Conservation (phyloP, 169 alveolate species). For the Theileria orientalis region DNA sequence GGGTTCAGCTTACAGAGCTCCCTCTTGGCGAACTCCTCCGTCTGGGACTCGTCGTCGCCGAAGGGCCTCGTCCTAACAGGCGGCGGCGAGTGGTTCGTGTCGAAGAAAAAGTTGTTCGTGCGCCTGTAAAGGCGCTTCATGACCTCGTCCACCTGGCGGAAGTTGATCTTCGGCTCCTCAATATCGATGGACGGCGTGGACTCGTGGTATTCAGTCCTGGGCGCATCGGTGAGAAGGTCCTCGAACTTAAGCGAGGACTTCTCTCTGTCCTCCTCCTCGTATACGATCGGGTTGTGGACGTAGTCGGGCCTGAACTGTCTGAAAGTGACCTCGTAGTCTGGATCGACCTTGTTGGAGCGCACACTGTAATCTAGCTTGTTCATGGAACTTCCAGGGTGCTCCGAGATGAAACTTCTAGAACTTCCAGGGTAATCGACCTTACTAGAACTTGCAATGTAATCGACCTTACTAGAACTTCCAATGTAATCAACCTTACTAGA, state of each 20-base stretch:
- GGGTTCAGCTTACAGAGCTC: background rate
- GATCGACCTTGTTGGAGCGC: too few relatives aligned
- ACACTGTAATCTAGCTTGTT: too few relatives aligned
- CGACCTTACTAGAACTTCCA: too few relatives aligned
- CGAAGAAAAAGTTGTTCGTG: conserved; percentile 17
- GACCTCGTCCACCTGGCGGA: conserved; percentile 9
- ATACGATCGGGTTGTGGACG: background rate
- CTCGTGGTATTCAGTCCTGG: too few relatives aligned
- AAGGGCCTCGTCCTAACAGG: background rate
- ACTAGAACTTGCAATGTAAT: too few relatives aligned
- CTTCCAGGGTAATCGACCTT: too few relatives aligned
- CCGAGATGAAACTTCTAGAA: too few relatives aligned
- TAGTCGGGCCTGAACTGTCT: too few relatives aligned
- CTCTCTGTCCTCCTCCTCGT: background rate
- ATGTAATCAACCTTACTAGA: too few relatives aligned
- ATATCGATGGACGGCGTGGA: background rate
- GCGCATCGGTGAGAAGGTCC: background rate
- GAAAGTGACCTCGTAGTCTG: too few relatives aligned
- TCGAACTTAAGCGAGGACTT: background rate
- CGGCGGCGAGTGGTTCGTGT: background rate
- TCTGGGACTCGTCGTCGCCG: background rate
- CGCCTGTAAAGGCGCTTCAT: conserved; percentile 5
- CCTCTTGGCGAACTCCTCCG: background rate
- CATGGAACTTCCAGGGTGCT: too few relatives aligned
- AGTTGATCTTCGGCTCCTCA: background rate